Evolutionary conservation across 306 rosid species (phyloP).

Genomic region (Argentina anserina): DNA sequence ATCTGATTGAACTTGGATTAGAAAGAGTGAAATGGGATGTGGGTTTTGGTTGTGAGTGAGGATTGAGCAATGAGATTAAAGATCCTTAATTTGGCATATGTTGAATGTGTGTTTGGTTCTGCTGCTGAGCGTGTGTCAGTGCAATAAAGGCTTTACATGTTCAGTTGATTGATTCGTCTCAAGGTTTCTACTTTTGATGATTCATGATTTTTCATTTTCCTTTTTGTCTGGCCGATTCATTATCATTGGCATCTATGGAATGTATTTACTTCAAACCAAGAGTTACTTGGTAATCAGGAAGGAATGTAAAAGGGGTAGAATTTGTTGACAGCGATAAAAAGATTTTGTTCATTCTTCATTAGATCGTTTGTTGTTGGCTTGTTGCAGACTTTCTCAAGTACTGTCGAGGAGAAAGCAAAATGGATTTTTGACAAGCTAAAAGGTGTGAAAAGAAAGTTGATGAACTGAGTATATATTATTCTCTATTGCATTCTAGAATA

Average conservation of each 20-base stretch:
- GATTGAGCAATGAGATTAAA: background rate
- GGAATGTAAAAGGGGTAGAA: too few species aligned
- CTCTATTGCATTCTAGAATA: background rate
- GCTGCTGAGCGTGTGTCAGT: background rate
- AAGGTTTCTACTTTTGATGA: background rate
- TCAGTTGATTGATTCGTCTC: background rate
- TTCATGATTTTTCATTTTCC: background rate
- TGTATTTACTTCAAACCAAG: background rate
- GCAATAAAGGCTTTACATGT: background rate
- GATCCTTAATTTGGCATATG: background rate
- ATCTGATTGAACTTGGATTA: slow-evolving; percentile 34
- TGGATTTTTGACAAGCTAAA: slow-evolving; percentile 95
- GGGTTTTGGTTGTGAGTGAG: slow-evolving; percentile 5
- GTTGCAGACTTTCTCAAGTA: slow-evolving; percentile 76
- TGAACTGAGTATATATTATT: background rate
- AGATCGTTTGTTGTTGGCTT: slow-evolving; percentile 1
- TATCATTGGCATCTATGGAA: slow-evolving; percentile 4
- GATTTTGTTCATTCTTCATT: slow-evolving; percentile 4
- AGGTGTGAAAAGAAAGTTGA: slow-evolving; percentile 42
- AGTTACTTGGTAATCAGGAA: too few species aligned
- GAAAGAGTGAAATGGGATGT: slow-evolving; percentile 7
- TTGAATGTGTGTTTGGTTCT: too few species aligned
- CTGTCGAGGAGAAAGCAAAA: slow-evolving; percentile 96
- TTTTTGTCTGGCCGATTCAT: too few species aligned
- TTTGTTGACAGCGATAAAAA: background rate